Conservation (phyloP, 805 yeast species). For the Priceomyces haplophilus region DNA sequence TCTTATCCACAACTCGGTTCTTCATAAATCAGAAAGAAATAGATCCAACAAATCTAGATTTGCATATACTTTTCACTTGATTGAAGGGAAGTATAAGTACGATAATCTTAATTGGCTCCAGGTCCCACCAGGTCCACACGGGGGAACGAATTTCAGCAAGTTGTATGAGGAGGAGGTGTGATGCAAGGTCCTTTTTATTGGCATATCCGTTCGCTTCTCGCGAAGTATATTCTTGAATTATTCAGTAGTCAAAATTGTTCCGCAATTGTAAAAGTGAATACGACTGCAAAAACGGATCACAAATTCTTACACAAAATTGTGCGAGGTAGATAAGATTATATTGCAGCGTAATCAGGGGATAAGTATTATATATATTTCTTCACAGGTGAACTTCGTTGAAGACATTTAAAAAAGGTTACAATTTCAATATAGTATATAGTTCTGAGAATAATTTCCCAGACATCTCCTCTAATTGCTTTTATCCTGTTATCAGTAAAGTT, state of each 20-base stretch:
- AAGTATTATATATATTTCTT: not conserved
- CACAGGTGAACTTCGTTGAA: no score
- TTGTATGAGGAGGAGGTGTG: constrained; percentile 24
- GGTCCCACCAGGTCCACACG: constrained; percentile 57
- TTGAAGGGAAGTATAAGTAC: constrained; percentile 62
- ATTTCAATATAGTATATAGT: no score
- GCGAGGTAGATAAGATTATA: not conserved
- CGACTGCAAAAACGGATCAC: constrained; percentile 2
- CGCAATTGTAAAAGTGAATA: no score
- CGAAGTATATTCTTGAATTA: no score
- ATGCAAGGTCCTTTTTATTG: not conserved
- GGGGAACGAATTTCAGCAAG: constrained; percentile 59
- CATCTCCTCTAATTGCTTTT: no score
- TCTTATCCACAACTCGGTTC: constrained; percentile 65
- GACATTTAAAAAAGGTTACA: no score
- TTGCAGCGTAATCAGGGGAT: not conserved
- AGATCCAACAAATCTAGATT: constrained; percentile 54
- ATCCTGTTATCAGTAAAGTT: no score
- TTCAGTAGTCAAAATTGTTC: no score
- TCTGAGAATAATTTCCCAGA: no score
- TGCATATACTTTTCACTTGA: constrained; percentile 78
- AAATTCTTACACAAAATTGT: not conserved
- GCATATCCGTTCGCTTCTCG: not conserved
- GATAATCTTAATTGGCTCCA: constrained; percentile 75
- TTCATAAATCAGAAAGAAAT: constrained; percentile 70